A percentile compares a stretch with the other conserved stretches of the same genome.
phyloP scores from a whole-genome alignment of 441 rosid genomes.

The Raphanus hybrid region DNA sequence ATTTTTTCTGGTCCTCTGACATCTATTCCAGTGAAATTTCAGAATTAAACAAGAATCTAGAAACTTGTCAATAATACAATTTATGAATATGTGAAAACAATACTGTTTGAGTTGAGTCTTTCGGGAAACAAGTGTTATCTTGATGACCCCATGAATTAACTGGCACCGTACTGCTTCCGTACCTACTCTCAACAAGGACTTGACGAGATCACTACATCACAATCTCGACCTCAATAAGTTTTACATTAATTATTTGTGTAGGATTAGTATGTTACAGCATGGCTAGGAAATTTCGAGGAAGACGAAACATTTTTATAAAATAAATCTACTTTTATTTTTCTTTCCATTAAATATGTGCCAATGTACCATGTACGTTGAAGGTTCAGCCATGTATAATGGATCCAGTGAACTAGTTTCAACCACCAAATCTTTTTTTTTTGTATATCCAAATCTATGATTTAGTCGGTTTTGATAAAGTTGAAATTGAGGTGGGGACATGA shows the following conservation, averaged over 20 bases:
- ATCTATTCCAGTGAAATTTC: not conserved
- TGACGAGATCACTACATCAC: constrained; percentile 21
- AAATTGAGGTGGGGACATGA: constrained; percentile 25
- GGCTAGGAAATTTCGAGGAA: constrained; percentile 37
- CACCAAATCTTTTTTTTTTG: constrained; percentile 26
- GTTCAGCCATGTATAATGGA: constrained; percentile 27
- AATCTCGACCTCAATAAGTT: not conserved
- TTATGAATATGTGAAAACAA: not conserved
- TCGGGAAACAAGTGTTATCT: constrained; percentile 4
- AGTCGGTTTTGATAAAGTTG: constrained; percentile 32
- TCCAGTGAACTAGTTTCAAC: constrained; percentile 35
- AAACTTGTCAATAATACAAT: not conserved
- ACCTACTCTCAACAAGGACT: constrained; percentile 22
- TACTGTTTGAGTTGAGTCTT: not conserved
- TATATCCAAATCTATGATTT: constrained; percentile 24
- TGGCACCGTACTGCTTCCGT: constrained; percentile 34
- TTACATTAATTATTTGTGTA: constrained; percentile 11
- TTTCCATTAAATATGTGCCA: constrained; percentile 13
- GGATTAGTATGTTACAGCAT: constrained; percentile 20
- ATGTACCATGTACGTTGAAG: constrained; percentile 36
- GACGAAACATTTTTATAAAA: not conserved
- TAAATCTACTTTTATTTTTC: not conserved
- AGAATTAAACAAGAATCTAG: not conserved
- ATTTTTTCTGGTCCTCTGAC: no score
- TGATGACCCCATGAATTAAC: constrained; percentile 21